Evolutionary conservation across 768 basidiomycete genomes (phyloP).

Genomic region (Lentinula raphanica): DNA sequence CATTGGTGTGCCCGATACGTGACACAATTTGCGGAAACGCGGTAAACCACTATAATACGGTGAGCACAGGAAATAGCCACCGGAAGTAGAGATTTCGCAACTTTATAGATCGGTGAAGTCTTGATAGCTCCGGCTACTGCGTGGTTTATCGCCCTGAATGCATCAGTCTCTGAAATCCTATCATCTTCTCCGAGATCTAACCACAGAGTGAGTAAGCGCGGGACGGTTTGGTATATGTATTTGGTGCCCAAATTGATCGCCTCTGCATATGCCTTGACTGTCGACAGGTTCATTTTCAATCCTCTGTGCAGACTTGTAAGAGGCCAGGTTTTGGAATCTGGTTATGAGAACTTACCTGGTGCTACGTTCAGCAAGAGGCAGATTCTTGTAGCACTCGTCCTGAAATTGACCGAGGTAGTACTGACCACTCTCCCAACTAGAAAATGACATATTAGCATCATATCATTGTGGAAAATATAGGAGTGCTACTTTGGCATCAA

Average conservation of each 20-base stretch:
- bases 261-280: conserved; percentile 60
- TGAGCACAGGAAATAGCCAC: not conserved
- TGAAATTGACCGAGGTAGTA: conserved; percentile 89
- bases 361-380: conserved; percentile 40
- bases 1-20: conserved; percentile 73
- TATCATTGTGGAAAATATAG: not conserved
- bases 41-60: conserved; percentile 74
- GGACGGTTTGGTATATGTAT: conserved; percentile 93
- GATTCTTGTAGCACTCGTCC: conserved; percentile 64
- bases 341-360: conserved; percentile 32
- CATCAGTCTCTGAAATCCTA: conserved; percentile 18
- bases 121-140: conserved; percentile 50
- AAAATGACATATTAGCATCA: not conserved
- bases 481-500: conserved; percentile 45
- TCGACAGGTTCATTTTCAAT: conserved; percentile 58
- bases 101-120: conserved; percentile 77
- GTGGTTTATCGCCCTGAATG: conserved; percentile 53
- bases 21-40: conserved; percentile 97
- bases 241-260: conserved; percentile 85
- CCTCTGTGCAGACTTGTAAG: conserved; percentile 34
- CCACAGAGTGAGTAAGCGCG: conserved; percentile 92
- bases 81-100: conserved; percentile 18
- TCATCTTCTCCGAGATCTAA: conserved; percentile 77
- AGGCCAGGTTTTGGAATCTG: not conserved
- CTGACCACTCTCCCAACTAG: conserved; percentile 77